Conservation (phyloP, 768 basidiomycete genomes). For the Serendipita sp. region DNA sequence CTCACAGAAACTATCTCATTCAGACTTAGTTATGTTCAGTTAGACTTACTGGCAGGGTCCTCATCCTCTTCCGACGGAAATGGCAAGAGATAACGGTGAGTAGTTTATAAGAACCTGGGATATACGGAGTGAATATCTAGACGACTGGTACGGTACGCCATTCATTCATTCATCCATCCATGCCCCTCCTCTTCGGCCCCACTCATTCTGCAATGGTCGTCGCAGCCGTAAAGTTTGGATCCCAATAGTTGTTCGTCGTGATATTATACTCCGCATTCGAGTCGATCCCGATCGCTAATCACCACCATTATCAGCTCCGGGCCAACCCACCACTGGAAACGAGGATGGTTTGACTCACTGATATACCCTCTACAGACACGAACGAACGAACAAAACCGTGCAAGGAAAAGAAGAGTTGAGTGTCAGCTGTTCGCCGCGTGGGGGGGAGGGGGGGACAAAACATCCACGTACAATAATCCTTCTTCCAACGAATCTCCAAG, state of each 20-base stretch:
- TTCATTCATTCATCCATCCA: no score
- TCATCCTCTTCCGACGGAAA: no score
- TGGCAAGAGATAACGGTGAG: no score
- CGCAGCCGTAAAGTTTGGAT: slow-evolving; percentile 8
- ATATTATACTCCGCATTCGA: slow-evolving; percentile 15
- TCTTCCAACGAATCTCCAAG: slow-evolving; percentile 19
- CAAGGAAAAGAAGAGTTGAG: background rate
- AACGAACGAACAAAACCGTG: background rate
- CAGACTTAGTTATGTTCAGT: no score
- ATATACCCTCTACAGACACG: slow-evolving; percentile 17
- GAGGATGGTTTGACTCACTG: slow-evolving; percentile 8
- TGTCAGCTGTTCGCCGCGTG: background rate
- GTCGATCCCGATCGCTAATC: slow-evolving; percentile 21
- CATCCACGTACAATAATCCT: slow-evolving; percentile 15
- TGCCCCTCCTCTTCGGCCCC: no score
- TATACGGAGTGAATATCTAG: no score
- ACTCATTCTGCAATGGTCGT: background rate
- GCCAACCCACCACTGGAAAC: background rate
- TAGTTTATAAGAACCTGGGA: no score
- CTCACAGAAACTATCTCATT: no score
- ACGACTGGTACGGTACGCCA: no score
- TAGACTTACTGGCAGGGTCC: no score
- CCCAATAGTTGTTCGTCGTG: slow-evolving; percentile 12
- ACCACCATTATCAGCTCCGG: background rate
- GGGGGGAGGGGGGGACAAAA: background rate